phyloP scores from a whole-genome alignment of 148 eudicot genomes.

The Chenopodium berlandieri region DNA sequence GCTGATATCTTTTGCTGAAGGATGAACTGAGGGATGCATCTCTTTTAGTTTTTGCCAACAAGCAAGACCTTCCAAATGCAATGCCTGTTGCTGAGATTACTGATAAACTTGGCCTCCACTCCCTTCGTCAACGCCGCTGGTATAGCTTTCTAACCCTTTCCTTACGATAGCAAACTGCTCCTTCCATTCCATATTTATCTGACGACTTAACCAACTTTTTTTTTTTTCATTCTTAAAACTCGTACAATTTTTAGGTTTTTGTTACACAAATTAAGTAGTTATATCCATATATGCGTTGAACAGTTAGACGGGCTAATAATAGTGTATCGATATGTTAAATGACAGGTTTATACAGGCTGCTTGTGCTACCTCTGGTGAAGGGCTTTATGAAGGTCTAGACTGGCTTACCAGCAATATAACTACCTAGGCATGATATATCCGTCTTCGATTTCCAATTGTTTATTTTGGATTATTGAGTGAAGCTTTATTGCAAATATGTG shows the following conservation, averaged over 20 bases:
- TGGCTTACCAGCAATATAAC: slow-evolving; percentile 37
- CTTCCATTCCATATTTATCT: background rate
- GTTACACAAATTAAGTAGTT: too few relatives aligned
- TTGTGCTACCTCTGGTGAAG: slow-evolving; percentile 41
- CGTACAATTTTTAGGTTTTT: too few relatives aligned
- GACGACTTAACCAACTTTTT: background rate
- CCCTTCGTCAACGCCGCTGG: slow-evolving; percentile 50
- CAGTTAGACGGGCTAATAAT: too few relatives aligned
- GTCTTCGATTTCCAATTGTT: background rate
- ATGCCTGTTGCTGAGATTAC: slow-evolving; percentile 62
- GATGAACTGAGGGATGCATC: slow-evolving; percentile 33
- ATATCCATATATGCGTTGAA: too few relatives aligned
- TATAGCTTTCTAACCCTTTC: background rate
- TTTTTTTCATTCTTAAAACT: too few relatives aligned
- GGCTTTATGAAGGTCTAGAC: slow-evolving; percentile 38
- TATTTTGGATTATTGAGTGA: background rate
- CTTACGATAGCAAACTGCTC: background rate
- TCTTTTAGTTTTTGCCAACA: slow-evolving; percentile 60
- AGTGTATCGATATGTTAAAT: too few relatives aligned
- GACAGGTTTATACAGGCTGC: slow-evolving; percentile 37
- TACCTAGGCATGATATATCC: slow-evolving; percentile 37
- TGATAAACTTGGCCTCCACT: slow-evolving; percentile 61
- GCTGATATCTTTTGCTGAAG: background rate
- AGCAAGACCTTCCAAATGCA: slow-evolving; percentile 70
- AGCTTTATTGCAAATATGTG: background rate